phyloP scores from a whole-genome alignment of 192 early-diverging fungal species.

The Anaeromyces robustus region DNA sequence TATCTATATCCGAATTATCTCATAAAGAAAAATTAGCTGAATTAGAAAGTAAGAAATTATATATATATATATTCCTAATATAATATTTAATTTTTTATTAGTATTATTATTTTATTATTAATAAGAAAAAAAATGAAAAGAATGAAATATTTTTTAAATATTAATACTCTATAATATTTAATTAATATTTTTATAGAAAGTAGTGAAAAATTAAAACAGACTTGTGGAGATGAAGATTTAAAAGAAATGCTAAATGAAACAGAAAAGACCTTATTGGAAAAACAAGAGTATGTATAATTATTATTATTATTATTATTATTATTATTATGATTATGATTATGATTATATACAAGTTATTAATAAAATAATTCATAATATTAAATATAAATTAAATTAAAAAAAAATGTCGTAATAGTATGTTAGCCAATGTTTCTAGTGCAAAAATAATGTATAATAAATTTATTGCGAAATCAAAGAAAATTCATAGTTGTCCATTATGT shows the following conservation, averaged over 20 bases:
- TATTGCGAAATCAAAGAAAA: slow-evolving; percentile 39
- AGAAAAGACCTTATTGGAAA: slow-evolving; percentile 13
- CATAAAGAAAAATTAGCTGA: neutral
- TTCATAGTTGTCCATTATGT: slow-evolving; percentile 69
- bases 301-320: no score
- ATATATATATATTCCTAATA: no score
- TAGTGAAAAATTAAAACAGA: neutral
- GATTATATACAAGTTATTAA: no score
- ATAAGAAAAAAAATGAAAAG: no score
- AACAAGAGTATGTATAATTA: slow-evolving; percentile 10
- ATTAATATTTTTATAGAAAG: slow-evolving; percentile 2
- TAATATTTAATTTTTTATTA: no score
- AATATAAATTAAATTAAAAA: no score
- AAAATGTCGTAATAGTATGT: no score
- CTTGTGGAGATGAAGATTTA: slow-evolving; percentile 13
- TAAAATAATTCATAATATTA: no score
- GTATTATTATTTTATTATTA: no score
- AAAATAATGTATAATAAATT: slow-evolving; percentile 48
- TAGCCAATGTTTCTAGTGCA: slow-evolving; percentile 31
- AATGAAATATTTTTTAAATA: no score
- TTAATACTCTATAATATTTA: neutral
- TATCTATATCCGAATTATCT: neutral
- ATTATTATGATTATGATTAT: no score
- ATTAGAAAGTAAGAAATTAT: neutral
- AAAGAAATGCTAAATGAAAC: slow-evolving; percentile 10